Conservation (phyloP, 495 filamentous ascomycete genomes). For the Trichoderma virens region DNA sequence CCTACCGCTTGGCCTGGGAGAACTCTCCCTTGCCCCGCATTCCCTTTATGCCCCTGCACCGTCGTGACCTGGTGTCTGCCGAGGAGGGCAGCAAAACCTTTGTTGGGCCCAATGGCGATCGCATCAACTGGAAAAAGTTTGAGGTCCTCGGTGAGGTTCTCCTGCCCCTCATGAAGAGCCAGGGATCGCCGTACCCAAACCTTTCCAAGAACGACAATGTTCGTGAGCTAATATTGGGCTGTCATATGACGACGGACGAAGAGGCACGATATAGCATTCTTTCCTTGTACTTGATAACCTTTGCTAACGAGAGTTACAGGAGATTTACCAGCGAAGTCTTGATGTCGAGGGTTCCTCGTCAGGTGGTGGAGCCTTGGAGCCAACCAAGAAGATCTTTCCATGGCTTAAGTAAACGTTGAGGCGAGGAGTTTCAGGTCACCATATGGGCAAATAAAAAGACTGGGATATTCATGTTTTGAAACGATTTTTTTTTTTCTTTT, state of each 20-base stretch:
- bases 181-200: constrained; percentile 72
- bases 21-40: constrained; percentile 86
- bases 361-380: constrained; percentile 24
- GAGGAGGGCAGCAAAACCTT: constrained; percentile 90
- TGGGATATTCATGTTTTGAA: background rate
- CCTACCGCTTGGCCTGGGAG: constrained; percentile 93
- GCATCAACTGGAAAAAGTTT: constrained; percentile 98
- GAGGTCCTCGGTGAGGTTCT: constrained; percentile 92
- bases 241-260: constrained; percentile 48
- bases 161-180: constrained; percentile 81
- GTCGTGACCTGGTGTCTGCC: constrained; percentile 80
- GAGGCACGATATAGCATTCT: constrained; percentile 35
- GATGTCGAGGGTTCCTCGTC: constrained; percentile 41
- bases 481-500: background rate
- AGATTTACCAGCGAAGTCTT: constrained; percentile 53
- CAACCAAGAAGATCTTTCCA: constrained; percentile 48
- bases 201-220: constrained; percentile 57
- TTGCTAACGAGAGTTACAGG: constrained; percentile 34
- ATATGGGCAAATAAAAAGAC: background rate
- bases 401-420: constrained; percentile 40
- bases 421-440: background rate
- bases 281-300: background rate
- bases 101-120: constrained; percentile 60
- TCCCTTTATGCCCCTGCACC: constrained; percentile 87
- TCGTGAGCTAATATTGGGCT: constrained; percentile 65